Base-by-base conservation (phyloP, 2,329 filamentous ascomycete genomes). In the Capronia epimyces region DNA sequence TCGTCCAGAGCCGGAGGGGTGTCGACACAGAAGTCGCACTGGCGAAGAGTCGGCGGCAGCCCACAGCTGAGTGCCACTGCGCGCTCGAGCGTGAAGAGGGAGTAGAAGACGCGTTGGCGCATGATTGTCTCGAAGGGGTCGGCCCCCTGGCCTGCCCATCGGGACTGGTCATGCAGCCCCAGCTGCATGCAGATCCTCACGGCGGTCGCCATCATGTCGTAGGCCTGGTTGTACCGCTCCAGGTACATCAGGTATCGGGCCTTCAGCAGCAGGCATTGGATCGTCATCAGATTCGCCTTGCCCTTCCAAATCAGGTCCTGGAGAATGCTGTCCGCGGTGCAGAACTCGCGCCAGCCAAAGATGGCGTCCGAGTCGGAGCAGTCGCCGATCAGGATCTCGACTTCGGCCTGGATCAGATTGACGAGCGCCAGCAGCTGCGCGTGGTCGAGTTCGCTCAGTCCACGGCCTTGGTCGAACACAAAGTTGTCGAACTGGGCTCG, bases 141-240 rank as follows among this genome's bases (percentile, higher is more conserved):
- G 25, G 10, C 5, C 6, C 25, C 10, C 6, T 27, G 25, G 6
- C 6, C 25, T 10, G 25, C 25, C 25, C 25, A 27, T 27, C 25
- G 5, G 6, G 25, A 27, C 25, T 69, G 66, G 57, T 75, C 71
- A 46, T 72, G 75, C 46, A 75, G 69, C 0, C 65, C 63, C 32
- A 68, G 62, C 7, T 67, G 65, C 22, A 71, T 20, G 21, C 40
- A 43, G 21, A 43, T 15, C n/a, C 40, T 13, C 8, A 43, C 40
- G 10, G 40, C 40, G 13, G 40, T 43, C n/a, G n/a, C 40, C 18
- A 43, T 43, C 4, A 22, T 21, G 22, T 43, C 40, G 22, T 43
- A 43, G 10, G 40, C 40, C 40, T 21, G 21, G 22, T 43, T 21
- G 22, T 21, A 15, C 8, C 40, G 40, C 22, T 43, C 40, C 9